These are phyloP conservation scores for Cryptococcus floricola DNA, from an alignment of 1,284 basidiomycete species.

Conservation along the genomic window DNA sequence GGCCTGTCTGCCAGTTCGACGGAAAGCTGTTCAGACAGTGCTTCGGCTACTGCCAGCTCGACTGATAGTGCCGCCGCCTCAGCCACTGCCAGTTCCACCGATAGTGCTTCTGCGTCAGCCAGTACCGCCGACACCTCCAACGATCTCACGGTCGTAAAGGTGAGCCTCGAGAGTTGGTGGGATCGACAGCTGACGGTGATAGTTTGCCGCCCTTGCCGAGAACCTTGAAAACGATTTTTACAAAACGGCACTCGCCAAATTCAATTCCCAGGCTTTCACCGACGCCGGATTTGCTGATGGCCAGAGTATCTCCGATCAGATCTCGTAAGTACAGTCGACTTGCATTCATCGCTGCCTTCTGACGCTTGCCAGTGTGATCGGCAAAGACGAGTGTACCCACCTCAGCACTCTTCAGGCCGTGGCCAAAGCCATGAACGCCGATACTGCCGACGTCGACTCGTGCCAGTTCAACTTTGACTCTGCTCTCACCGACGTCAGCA, in stretches of 20 bases:
- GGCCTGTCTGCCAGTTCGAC: neutral
- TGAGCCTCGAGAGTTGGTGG: neutral
- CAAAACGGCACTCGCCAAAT: conserved; percentile 61
- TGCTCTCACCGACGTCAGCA: conserved; percentile 61
- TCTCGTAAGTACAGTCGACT: conserved; percentile 45
- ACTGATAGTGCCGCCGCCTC: neutral
- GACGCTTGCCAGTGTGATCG: conserved; percentile 53
- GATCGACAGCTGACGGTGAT: neutral
- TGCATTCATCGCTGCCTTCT: neutral
- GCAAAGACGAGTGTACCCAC: conserved; percentile 63
- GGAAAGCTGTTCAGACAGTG: neutral
- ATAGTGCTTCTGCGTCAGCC: neutral
- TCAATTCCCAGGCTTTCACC: conserved; percentile 62
- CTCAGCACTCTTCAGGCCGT: conserved; percentile 34
- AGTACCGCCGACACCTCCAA: conserved; percentile 1
- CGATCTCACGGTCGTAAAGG: conserved; percentile 12
- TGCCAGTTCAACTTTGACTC: conserved; percentile 68
- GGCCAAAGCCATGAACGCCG: conserved; percentile 57
- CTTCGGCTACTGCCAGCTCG: neutral
- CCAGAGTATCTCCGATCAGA: conserved; percentile 59
- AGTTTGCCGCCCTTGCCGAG: conserved; percentile 70
- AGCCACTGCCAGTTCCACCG: neutral
- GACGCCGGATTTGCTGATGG: conserved; percentile 62
- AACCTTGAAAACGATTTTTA: conserved; percentile 70
- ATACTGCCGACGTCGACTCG: conserved; percentile 52